Evolutionary conservation across 176 grass and related monocot genomes (phyloP).

Genomic region (Guadua angustifolia): DNA sequence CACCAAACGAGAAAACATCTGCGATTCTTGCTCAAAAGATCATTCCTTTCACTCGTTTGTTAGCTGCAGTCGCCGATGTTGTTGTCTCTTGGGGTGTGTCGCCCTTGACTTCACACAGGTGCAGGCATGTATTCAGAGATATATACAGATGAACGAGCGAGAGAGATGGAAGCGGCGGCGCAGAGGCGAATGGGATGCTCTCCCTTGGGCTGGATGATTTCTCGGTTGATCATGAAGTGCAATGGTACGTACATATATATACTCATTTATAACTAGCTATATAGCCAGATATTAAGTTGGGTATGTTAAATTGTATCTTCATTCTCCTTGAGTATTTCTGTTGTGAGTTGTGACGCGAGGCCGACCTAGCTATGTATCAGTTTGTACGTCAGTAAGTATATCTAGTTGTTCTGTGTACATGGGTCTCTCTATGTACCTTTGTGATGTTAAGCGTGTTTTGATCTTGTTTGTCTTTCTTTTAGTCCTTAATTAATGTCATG

Average conservation of each 20-base stretch:
- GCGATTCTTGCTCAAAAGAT: slow-evolving; percentile 22
- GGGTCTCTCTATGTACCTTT: background rate
- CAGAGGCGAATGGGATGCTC: slow-evolving; percentile 37
- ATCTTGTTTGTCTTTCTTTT: background rate
- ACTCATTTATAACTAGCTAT: background rate
- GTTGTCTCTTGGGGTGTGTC: too few relatives aligned
- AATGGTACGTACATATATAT: slow-evolving; percentile 1
- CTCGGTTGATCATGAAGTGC: slow-evolving; percentile 18
- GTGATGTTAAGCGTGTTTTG: background rate
- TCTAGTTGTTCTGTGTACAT: background rate
- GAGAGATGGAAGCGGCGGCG: slow-evolving; percentile 36
- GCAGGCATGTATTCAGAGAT: slow-evolving; percentile 5
- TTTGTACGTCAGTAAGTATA: background rate
- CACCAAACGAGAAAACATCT: slow-evolving; percentile 13
- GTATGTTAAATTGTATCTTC: too few relatives aligned
- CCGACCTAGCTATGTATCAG: background rate
- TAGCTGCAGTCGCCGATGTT: background rate
- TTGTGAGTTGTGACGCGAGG: too few relatives aligned
- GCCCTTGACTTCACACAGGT: background rate
- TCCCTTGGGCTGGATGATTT: slow-evolving; percentile 43
- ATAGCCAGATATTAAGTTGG: too few relatives aligned
- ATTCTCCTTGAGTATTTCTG: too few relatives aligned
- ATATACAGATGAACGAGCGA: slow-evolving; percentile 19
- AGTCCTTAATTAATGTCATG: too few relatives aligned
- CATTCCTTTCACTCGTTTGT: background rate